Base-by-base conservation (phyloP, 495 filamentous ascomycete genomes). In the Trichoderma erinaceum region DNA sequence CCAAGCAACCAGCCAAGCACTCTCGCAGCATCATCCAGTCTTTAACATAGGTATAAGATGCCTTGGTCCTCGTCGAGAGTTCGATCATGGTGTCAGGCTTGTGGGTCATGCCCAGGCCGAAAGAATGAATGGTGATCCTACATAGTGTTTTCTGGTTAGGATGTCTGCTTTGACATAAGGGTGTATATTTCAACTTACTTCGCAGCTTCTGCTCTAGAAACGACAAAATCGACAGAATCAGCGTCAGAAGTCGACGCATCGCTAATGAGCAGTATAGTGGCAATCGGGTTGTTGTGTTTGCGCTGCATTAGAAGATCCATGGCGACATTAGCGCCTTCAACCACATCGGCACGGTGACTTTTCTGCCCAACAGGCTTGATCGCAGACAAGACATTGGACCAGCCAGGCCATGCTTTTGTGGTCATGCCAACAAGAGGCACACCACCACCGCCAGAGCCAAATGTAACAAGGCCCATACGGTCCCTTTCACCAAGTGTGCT, bases 21-120 rank as follows among this genome's bases (percentile, higher is more conserved):
- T 99, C 95, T 23, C 95, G 88, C 41, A 99, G 84, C 93, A 97
- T 98, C 95, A 98, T 99, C 95, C 95, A 99, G 75, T 99, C 95
- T 77, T 98, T 98, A 73, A 98, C 93, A 73, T 98, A 99, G 6
- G 93, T 93, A 73, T 97, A 99, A 21, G 92, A 93, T 4, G 93
- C 95, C 78, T 98, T 99, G 8, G 95, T 99, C 66, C 94, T 86
- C 38, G 92, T 93, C 7, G 96, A 97, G 3, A 99, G 79, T 73
- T 98, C 95, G 65, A 99, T 97, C 91, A 99, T 96, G 0, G 93
- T 97, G 75, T 98, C 96, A 7, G 95, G 95, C 77, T 99, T 99
- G 78, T 99, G 95, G 0, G 95, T 97, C 78, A 97, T 85, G 32
- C 95, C 95, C 44, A 99, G 86, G 56, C 95, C 95, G 73, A 98